phyloP scores from a whole-genome alignment of 768 basidiomycete genomes.

The Rhodocollybia butyracea region DNA sequence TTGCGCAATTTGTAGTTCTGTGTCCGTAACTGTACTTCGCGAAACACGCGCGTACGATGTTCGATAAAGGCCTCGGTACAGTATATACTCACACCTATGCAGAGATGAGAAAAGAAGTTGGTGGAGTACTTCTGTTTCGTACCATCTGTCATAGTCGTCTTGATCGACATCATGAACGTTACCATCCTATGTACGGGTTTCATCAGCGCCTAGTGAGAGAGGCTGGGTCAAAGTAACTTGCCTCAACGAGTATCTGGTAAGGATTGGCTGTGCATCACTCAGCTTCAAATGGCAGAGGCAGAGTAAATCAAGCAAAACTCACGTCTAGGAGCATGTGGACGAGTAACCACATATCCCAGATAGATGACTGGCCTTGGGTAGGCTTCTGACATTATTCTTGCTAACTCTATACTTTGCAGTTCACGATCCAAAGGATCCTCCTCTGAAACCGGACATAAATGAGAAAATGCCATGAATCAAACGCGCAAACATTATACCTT shows the following conservation, averaged over 20 bases:
- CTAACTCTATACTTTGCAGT: constrained; percentile 78
- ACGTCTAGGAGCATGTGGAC: constrained; percentile 63
- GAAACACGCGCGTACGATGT: constrained; percentile 83
- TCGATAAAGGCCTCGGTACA: constrained; percentile 77
- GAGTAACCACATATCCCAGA: constrained; percentile 78
- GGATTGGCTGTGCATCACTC: constrained; percentile 51
- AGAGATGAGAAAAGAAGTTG: neutral
- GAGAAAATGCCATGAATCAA: neutral
- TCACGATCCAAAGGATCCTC: constrained; percentile 88
- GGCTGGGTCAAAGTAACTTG: neutral
- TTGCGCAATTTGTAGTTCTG: constrained; percentile 85
- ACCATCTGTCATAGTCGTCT: constrained; percentile 72
- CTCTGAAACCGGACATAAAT: constrained; percentile 47
- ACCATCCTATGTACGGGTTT: constrained; percentile 44
- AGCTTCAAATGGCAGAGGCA: constrained; percentile 3
- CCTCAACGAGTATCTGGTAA: constrained; percentile 67
- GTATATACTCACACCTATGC: constrained; percentile 84
- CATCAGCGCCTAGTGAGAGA: neutral
- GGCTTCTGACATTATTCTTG: constrained; percentile 67
- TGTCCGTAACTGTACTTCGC: constrained; percentile 83
- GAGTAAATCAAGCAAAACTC: constrained; percentile 22
- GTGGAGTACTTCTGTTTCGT: neutral
- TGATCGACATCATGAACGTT: constrained; percentile 76
- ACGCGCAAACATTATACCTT: constrained; percentile 47
- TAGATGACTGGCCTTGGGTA: constrained; percentile 76